Conservation (phyloP, 2,329 filamentous ascomycete species). For the Penicillium digitatum region DNA sequence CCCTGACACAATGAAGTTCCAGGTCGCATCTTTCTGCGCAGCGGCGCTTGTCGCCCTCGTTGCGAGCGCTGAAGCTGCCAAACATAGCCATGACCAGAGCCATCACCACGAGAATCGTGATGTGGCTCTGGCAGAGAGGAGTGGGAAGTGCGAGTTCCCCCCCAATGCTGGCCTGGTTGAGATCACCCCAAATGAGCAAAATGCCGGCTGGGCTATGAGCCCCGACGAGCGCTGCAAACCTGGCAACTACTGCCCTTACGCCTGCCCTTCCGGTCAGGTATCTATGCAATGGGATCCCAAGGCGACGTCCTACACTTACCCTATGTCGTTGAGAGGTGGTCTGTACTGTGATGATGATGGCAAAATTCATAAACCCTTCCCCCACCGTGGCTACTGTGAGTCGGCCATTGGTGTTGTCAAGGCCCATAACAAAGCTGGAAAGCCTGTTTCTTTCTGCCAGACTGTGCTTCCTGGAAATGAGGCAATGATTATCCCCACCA, state of each 20-base stretch:
- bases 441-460: constrained; percentile 68
- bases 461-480: constrained; percentile 75
- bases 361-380: constrained; percentile 65
- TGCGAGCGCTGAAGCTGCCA: constrained; percentile 35
- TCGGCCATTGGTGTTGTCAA: constrained; percentile 62
- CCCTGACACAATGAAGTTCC: constrained; percentile 33
- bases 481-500: constrained; percentile 77
- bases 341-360: constrained; percentile 67
- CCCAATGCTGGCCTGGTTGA: constrained; percentile 62
- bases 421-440: constrained; percentile 63
- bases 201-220: constrained; percentile 76
- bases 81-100: constrained; percentile 33
- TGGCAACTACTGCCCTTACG: constrained; percentile 70
- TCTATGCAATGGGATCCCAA: constrained; percentile 74
- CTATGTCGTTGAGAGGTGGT: constrained; percentile 71
- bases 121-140: constrained; percentile 50
- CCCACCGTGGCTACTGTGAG: constrained; percentile 64
- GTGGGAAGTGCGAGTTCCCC: constrained; percentile 62
- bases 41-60: constrained; percentile 38
- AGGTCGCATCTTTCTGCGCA: constrained; percentile 31
- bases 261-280: constrained; percentile 70
- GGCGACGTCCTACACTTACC: constrained; percentile 63
- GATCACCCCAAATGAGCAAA: constrained; percentile 60
- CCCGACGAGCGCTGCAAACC: constrained; percentile 66
- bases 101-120: constrained; percentile 27